Base-by-base conservation (phyloP, 495 filamentous ascomycete genomes). In the Lasiosphaeriaceae sp. region DNA sequence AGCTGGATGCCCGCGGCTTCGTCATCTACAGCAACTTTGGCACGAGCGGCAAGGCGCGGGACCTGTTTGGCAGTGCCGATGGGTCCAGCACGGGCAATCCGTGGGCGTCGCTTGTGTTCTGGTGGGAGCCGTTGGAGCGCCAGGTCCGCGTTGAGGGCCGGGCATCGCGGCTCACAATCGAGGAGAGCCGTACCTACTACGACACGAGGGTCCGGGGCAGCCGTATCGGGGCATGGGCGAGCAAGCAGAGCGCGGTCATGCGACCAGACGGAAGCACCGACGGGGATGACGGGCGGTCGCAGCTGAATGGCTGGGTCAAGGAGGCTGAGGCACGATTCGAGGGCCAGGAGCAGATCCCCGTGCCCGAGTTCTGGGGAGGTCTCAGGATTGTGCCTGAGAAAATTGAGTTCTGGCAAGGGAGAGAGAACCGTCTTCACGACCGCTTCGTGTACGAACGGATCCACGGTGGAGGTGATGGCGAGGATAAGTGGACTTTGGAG, bases 281-380 rank as follows among this genome's bases (percentile, higher is more conserved):
- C 20, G 58, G 69, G 37, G 83, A 86, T 43, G 85, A 87, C 58
- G 87, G 86, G 4, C 73, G 89, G 54, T 72, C 75, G 45, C 68
- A 86, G 65, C 71, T 94, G 31, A 88, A 90, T 60, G 67, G 72
- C 49, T 81, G 83, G 75, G 88, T 94, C 1, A 76, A 76, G 67
- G 87, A 90, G 59, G 80, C 86, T 46, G 86, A 91, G 76, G 74
- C 72, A 64, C 80, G 72, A 63, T 97, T 95, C 72, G 83, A 86
- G 37, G 86, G 82, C 11, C 46, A 77, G 59, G 86, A 96, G 54
- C 68, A 88, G 39, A 95, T 98, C 53, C 92, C 91, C 2, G 83
- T 96, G 47, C 94, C 94, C 24, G 86, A 87, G 20, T 97, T 96
- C 72, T 98, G 94, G 94, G 94, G 94, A 8, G 94, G 94, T 1